phyloP scores from a whole-genome alignment of 257 asterid species.

The Scutellaria minor region DNA sequence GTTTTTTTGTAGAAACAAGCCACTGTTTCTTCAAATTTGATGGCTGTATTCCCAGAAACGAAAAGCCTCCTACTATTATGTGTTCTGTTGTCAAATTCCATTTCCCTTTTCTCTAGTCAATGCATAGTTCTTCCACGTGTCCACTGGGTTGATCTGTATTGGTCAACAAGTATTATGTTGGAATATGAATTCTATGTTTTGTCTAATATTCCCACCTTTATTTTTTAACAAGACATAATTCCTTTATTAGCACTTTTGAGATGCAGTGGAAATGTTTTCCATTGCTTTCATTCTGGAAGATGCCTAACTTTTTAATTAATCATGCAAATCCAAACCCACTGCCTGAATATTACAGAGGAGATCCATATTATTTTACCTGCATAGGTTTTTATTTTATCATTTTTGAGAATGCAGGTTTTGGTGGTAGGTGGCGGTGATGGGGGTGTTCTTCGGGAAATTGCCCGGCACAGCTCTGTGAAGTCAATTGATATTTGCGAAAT shows the following conservation, averaged over 20 bases:
- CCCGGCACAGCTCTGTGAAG: conserved; percentile 92
- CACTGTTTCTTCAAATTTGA: conserved; percentile 5
- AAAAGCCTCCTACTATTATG: background rate
- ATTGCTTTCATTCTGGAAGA: conserved; percentile 11
- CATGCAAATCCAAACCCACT: background rate
- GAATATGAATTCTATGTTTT: background rate
- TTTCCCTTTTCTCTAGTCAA: conserved; percentile 3
- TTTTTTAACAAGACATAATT: background rate
- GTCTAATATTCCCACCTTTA: background rate
- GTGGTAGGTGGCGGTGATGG: conserved; percentile 99
- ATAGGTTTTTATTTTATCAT: conserved; percentile 4
- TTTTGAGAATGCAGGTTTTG: conserved; percentile 68
- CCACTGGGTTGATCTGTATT: background rate
- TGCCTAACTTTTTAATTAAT: background rate
- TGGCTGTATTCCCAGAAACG: background rate
- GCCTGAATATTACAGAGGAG: conserved; percentile 15
- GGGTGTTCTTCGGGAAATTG: conserved; percentile 93
- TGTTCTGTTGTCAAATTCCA: background rate
- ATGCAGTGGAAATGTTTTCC: background rate
- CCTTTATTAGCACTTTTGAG: background rate
- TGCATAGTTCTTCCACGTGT: conserved; percentile 1
- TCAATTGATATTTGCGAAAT: conserved; percentile 93
- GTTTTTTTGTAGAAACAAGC: background rate
- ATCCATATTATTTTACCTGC: background rate
- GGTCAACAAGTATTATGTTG: background rate